phyloP scores from a whole-genome alignment of 495 filamentous ascomycete species.

The Trichoderma orchidacearum region DNA sequence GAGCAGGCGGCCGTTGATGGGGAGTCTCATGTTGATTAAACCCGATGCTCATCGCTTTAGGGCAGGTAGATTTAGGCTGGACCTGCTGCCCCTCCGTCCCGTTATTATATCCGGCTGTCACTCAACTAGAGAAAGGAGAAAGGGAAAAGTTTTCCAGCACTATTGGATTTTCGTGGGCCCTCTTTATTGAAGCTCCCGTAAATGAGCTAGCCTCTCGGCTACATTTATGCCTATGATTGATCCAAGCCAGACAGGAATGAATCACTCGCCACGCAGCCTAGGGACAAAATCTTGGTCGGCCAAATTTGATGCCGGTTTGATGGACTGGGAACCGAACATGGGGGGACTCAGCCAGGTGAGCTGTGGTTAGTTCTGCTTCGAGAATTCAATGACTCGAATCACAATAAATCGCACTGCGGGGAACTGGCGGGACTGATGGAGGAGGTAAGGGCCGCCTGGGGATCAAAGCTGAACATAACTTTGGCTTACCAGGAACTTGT shows the following conservation, averaged over 20 bases:
- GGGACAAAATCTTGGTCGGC: background rate
- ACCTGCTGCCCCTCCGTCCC: background rate
- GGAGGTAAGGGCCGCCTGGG: background rate
- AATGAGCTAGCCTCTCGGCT: background rate
- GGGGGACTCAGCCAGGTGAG: background rate
- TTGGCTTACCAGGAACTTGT: background rate
- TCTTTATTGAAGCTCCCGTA: background rate
- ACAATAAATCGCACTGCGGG: too few species aligned
- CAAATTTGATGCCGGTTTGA: background rate
- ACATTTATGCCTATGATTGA: background rate
- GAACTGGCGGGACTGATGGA: background rate
- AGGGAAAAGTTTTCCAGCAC: background rate
- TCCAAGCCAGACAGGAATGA: background rate
- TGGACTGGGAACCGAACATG: background rate
- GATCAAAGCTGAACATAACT: background rate
- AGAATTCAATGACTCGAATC: background rate
- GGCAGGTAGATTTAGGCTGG: background rate
- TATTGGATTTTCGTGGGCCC: background rate
- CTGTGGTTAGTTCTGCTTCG: background rate
- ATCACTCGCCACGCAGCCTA: background rate
- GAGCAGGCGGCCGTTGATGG: background rate
- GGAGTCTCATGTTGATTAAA: background rate
- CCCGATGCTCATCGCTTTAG: background rate
- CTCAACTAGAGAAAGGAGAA: background rate
- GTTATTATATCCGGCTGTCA: background rate